phyloP scores from a whole-genome alignment of 345 rosid species.

The Trapa bicornis region DNA sequence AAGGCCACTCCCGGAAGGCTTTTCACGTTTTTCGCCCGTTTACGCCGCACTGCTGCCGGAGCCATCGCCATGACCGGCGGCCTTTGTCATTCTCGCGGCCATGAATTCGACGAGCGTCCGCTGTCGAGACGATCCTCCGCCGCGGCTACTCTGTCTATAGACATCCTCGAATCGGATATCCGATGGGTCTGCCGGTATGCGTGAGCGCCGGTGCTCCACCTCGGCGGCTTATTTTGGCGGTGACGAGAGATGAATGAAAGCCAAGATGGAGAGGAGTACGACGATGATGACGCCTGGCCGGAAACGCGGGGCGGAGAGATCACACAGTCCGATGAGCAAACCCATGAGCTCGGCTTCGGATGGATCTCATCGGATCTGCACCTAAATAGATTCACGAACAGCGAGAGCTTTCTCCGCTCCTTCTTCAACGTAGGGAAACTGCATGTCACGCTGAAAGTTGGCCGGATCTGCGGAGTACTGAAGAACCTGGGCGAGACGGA shows the following conservation, averaged over 20 bases:
- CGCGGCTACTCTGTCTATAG: constrained; percentile 1
- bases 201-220: background rate
- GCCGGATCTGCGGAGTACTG: constrained; percentile 69
- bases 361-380: constrained; percentile 51
- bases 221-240: background rate
- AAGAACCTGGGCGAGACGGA: constrained; percentile 54
- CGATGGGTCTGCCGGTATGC: background rate
- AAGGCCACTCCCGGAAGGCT: constrained; percentile 9
- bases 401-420: constrained; percentile 23
- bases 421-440: constrained; percentile 10
- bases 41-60: background rate
- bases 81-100: background rate
- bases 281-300: background rate
- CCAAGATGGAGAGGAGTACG: background rate
- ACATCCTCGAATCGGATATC: constrained; percentile 7
- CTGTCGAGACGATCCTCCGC: background rate
- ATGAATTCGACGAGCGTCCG: constrained; percentile 3
- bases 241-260: constrained; percentile 5
- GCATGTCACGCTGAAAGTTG: constrained; percentile 17
- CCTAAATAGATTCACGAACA: constrained; percentile 42
- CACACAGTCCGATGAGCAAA: background rate
- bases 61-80: background rate
- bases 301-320: constrained; percentile 3
- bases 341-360: constrained; percentile 29
- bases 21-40: background rate